phyloP scores from a whole-genome alignment of 805 yeast species.

The Spencermartinsiella europaea region DNA sequence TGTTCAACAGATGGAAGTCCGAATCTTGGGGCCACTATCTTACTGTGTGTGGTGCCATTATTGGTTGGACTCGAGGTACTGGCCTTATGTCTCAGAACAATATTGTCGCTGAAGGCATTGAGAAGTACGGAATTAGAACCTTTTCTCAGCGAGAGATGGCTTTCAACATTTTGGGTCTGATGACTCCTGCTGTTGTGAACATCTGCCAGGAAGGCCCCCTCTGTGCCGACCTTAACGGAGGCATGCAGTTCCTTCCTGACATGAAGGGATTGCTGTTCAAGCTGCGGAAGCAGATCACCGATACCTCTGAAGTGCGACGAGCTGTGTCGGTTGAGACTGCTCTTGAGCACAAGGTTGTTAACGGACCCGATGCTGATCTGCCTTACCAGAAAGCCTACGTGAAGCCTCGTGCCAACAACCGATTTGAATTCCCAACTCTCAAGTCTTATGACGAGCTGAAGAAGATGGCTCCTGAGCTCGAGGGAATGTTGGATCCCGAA shows the following conservation, averaged over 20 bases:
- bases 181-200: slow-evolving; percentile 79
- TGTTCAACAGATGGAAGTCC: slow-evolving; percentile 98
- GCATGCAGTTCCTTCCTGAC: slow-evolving; percentile 88
- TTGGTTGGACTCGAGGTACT: slow-evolving; percentile 99
- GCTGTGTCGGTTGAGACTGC: slow-evolving; percentile 94
- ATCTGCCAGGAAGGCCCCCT: slow-evolving; percentile 92
- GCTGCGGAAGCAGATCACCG: slow-evolving; percentile 67
- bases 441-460: slow-evolving; percentile 72
- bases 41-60: slow-evolving; percentile 96
- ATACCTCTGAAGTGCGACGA: slow-evolving; percentile 86
- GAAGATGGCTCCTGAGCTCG: slow-evolving; percentile 58
- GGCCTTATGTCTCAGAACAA: slow-evolving; percentile 98
- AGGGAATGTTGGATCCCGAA: slow-evolving; percentile 89
- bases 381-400: slow-evolving; percentile 72
- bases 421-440: slow-evolving; percentile 86
- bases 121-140: slow-evolving; percentile 91
- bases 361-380: slow-evolving; percentile 84
- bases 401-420: slow-evolving; percentile 93
- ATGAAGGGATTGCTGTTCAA: slow-evolving; percentile 80
- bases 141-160: slow-evolving; percentile 99
- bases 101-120: slow-evolving; percentile 96
- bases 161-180: slow-evolving; percentile 89
- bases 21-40: slow-evolving; percentile 94
- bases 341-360: slow-evolving; percentile 76
- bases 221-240: slow-evolving; percentile 98